These are phyloP conservation scores for Auriculariales sp. DNA, from an alignment of 768 basidiomycete species.

Conservation along the genomic window DNA sequence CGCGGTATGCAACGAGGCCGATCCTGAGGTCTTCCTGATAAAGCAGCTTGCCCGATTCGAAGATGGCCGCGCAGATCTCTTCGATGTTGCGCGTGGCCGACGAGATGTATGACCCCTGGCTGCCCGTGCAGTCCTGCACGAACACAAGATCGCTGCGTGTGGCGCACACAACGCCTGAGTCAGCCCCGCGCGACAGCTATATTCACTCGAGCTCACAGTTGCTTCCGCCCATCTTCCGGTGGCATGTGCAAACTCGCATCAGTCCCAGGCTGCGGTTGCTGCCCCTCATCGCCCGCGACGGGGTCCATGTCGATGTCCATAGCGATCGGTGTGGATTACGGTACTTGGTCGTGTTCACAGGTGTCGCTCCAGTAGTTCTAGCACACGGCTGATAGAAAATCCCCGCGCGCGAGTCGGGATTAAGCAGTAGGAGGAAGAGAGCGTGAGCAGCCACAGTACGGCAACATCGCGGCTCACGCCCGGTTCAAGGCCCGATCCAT, in stretches of 20 bases:
- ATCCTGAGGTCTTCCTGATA: slow-evolving; percentile 77
- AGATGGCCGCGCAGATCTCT: slow-evolving; percentile 86
- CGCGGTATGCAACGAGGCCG: slow-evolving; percentile 87
- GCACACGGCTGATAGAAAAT: no score
- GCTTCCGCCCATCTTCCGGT: slow-evolving; percentile 37
- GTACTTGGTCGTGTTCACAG: no score
- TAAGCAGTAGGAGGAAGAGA: no score
- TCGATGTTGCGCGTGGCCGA: slow-evolving; percentile 95
- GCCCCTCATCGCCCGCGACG: background rate
- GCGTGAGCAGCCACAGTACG: no score
- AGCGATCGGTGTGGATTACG: no score
- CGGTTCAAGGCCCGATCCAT: no score
- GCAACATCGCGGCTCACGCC: no score
- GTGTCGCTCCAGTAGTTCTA: no score
- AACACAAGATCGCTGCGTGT: slow-evolving; percentile 73
- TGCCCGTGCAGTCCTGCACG: slow-evolving; percentile 90
- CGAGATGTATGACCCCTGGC: slow-evolving; percentile 80
- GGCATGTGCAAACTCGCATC: background rate
- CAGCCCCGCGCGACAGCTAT: slow-evolving; percentile 15
- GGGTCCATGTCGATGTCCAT: slow-evolving; percentile 45
- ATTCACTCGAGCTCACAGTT: slow-evolving; percentile 40
- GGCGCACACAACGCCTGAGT: slow-evolving; percentile 1
- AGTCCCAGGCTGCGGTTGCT: slow-evolving; percentile 1
- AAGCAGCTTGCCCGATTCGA: slow-evolving; percentile 86
- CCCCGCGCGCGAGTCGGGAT: no score